Evolutionary conservation across 345 rosid genomes (phyloP).

Genomic region (Excoecaria cochinchinensis): DNA sequence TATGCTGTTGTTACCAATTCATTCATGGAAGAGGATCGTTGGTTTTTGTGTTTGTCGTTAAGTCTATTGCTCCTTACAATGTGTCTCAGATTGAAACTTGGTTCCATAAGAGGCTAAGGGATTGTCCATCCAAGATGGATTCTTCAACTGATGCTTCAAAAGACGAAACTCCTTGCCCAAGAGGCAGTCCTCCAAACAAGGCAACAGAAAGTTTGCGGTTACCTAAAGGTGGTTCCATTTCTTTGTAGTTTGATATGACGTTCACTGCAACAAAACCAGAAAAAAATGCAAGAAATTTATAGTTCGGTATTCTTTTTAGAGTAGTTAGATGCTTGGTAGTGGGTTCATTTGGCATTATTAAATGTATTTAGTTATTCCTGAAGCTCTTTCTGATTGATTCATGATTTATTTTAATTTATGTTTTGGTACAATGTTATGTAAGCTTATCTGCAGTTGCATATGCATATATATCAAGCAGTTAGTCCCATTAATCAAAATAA

Average conservation of each 20-base stretch:
- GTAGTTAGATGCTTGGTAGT: background rate
- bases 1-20: background rate
- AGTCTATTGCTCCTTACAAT: conserved; percentile 8
- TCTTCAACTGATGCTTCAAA: conserved; percentile 35
- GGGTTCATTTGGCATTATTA: background rate
- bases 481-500: background rate
- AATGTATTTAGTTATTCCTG: background rate
- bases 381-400: background rate
- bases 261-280: background rate
- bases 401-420: background rate
- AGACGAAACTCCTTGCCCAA: conserved; percentile 26
- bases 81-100: conserved; percentile 46
- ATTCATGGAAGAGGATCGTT: background rate
- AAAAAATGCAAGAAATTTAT: background rate
- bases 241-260: background rate
- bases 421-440: background rate
- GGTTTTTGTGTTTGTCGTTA: background rate
- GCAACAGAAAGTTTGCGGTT: conserved; percentile 30
- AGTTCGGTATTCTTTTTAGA: background rate
- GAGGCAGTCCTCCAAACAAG: conserved; percentile 24
- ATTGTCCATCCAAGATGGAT: conserved; percentile 26
- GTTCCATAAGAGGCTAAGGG: conserved; percentile 38
- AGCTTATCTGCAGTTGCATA: background rate
- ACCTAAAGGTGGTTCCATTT: conserved; percentile 35
- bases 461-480: too few species aligned